Evolutionary conservation across 352 stramenopile species (phyloP), one percentile per base, ranked within the genome.

Genomic region (Globisporangium cylindrosporum): DNA sequence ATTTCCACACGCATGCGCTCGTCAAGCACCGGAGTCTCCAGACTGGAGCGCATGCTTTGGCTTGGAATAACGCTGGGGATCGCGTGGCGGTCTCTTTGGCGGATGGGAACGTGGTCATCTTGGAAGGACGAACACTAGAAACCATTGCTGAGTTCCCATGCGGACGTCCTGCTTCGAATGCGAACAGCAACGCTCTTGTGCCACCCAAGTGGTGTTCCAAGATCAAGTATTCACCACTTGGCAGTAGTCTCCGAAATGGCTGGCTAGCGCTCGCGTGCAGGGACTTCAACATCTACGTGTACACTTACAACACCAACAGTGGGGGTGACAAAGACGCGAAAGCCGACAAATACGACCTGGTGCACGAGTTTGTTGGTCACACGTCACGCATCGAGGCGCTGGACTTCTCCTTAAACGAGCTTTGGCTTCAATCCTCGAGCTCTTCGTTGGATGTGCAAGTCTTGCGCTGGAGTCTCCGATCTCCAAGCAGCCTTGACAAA

Each of bases 241-340:
- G 59, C 1, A 73, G 59, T 20, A 46, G 20, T 27, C 34, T 54
- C 4, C 58, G 62, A 32, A 60, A 29, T 20, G 56, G 67, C 49
- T 79, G 61, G 73, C 77, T 76, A 68, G 84, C 68, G 59, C 70
- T 77, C 18, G 88, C 75, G 1, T 92, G 78, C 69, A 80, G 84
- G 25, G 82, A 97, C 68, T 91, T 79, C 53, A 83, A 79, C 29
- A 78, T 97, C 20, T 95, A 95, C 71, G 73, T 97, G 7, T 93
- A 93, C 60, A 20, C 63, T 7, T 62, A 34, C 18, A 14, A n/a
- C 12, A 32, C 59, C 34, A 41, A 41, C 34, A 25, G 2, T 58
- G 61, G 27, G 57, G 62, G 22, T 18, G 43, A 51, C 43, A 51
- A 51, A 22, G 43, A 51, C 18, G 43, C 43, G 8, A 64, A 9